These are phyloP conservation scores for Lactarius hengduanensis DNA, from an alignment of 768 basidiomycete genomes.

Conservation along the genomic window DNA sequence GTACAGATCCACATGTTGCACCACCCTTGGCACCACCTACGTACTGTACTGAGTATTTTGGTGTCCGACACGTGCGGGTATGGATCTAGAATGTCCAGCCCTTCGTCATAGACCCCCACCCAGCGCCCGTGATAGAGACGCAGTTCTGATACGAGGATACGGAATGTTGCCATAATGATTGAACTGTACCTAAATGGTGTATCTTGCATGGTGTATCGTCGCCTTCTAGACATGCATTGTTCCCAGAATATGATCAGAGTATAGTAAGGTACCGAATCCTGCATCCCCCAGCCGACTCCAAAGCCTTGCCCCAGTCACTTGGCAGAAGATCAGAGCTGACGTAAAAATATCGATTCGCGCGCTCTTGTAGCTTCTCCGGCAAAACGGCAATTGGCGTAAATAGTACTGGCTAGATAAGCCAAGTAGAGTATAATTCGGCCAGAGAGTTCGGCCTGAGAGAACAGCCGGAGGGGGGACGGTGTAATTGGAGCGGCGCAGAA, in stretches of 20 bases:
- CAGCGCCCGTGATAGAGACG: background rate
- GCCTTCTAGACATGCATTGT: slow-evolving; percentile 3
- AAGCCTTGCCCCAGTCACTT: background rate
- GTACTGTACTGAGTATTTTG: background rate
- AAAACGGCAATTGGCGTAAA: background rate
- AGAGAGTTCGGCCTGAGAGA: background rate
- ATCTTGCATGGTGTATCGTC: background rate
- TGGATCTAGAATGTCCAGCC: background rate
- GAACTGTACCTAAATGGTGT: background rate
- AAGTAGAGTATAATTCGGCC: too few species aligned
- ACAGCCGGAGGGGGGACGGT: slow-evolving; percentile 19
- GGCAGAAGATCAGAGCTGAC: background rate
- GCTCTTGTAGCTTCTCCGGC: background rate
- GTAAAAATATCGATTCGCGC: slow-evolving; percentile 24
- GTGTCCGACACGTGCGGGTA: background rate
- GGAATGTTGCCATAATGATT: background rate
- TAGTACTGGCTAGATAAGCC: slow-evolving; percentile 4
- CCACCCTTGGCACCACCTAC: too few species aligned
- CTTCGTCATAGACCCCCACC: background rate
- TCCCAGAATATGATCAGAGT: background rate
- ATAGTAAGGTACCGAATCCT: slow-evolving; percentile 6
- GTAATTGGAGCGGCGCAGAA: background rate
- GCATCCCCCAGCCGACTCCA: too few species aligned
- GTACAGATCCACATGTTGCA: background rate
- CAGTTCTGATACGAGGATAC: background rate